phyloP scores from a whole-genome alignment of 2,329 filamentous ascomycete species.

The Penicillium sp. region DNA sequence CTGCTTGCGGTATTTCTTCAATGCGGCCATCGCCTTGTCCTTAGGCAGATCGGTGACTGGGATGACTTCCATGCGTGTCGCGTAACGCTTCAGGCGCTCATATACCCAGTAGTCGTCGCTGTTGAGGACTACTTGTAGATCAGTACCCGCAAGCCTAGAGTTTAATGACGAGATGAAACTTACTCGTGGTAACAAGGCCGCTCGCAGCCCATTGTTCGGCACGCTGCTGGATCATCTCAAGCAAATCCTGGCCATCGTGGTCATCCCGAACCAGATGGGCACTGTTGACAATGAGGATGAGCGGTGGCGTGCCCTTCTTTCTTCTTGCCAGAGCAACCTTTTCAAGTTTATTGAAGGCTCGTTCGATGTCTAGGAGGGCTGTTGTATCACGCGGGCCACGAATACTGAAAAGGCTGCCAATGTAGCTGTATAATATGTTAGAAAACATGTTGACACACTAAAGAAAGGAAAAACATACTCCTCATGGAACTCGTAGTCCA shows the following conservation, averaged over 20 bases:
- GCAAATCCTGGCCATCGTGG: constrained; percentile 85
- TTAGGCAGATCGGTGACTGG: constrained; percentile 81
- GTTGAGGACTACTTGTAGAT: constrained; percentile 69
- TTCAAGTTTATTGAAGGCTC: constrained; percentile 95
- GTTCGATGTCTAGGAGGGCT: constrained; percentile 89
- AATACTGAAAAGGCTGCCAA: constrained; percentile 93
- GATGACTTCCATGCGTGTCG: constrained; percentile 91
- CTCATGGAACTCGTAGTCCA: constrained; percentile 96
- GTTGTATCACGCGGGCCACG: constrained; percentile 88
- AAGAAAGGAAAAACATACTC: constrained; percentile 59
- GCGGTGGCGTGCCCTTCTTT: constrained; percentile 60
- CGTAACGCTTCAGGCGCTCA: constrained; percentile 86
- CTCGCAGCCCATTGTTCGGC: constrained; percentile 95
- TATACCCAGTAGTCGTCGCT: constrained; percentile 99
- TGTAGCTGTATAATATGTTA: constrained; percentile 46
- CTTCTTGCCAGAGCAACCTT: constrained; percentile 78
- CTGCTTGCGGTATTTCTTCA: constrained; percentile 74
- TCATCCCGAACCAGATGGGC: constrained; percentile 89
- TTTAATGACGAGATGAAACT: constrained; percentile 1
- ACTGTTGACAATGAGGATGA: constrained; percentile 93
- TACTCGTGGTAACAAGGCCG: constrained; percentile 73
- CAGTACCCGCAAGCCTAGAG: background rate
- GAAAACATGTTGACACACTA: background rate
- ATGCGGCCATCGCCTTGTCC: constrained; percentile 69
- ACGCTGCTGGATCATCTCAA: constrained; percentile 91